Base-by-base conservation (phyloP, 306 rosid genomes). In the Trifolium pratense region DNA sequence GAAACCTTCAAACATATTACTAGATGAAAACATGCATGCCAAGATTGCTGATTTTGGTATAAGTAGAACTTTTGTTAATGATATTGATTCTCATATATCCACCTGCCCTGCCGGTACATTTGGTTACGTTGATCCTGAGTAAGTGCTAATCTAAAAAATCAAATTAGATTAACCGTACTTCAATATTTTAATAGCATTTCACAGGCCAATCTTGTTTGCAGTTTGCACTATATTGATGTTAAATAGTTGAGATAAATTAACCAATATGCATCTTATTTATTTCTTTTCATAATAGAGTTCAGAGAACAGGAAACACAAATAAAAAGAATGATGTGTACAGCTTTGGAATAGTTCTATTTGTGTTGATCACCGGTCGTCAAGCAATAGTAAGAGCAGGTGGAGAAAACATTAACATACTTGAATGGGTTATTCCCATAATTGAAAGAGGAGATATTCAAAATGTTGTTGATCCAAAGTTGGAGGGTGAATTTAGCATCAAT, bases 21-120 rank as follows among this genome's bases (percentile, higher is more conserved):
- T 86, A 15, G 77, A 75, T 16, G 79, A 70, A 0, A 52, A 55
- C 1, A 59, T 81, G 71, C 83, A 74, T 37, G 87, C 88, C 16
- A 83, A 85, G 68, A 76, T 85, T 5, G 68, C 80, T 56, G 85
- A 87, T 71, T 89, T 89, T 61, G 88, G 95, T 1, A 21, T 87
- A 0, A 81, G 83, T 17, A 87, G 78, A 78, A 36, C 56, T 67
- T 82, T 83, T 43, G 7, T 16, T 0, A 49, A 37, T 4, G 82
- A 80, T 17, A 63, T 17, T 7, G 82, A 71, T 56, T 18, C 86
- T 61, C 84, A 84, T 65, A 46, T 75, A 9, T 61, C 73, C 12
- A 83, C 89, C 0, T 5, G 0, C 9, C 45, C 60, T 2, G 85
- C 79, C 18, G 87, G 87, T 3, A 85, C 86, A 66, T 34, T 39